Base-by-base conservation (phyloP, 768 basidiomycete genomes). In the Boletus huronensis region DNA sequence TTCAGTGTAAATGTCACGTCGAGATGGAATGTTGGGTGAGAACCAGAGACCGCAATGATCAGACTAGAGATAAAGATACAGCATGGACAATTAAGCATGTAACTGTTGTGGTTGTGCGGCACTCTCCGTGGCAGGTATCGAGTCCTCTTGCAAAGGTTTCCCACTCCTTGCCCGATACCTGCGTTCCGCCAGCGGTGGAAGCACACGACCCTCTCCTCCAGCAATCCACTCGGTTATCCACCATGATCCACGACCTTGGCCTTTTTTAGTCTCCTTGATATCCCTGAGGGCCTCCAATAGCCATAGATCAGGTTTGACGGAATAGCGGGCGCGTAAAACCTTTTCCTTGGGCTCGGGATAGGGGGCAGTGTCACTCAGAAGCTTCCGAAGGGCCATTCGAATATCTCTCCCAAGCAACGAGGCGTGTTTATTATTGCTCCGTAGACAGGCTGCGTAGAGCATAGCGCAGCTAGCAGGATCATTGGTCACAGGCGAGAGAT, bases 391-490 rank as follows among this genome's bases (percentile, higher is more conserved):
- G 16, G 74, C 69, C 1, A 75, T 70, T 17, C 80, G 64, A 32
- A 85, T 69, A 14, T 71, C 70, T 14, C 70, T 62, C 2, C 78
- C 80, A 19, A 83, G 68, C 16, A 68, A 50, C 32, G 66, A 55
- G 1, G 78, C 75, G 28, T 75, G 72, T n/a, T 68, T 61, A 3
- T 74, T 73, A 14, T 67, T 65, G 58, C 79, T 72, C 48, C 76
- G 76, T 59, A 79, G 74, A 67, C 82, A 86, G 8, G 83, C 82
- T 3, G 76, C 71, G 35, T 79, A 71, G 56, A 88, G 68, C 71
- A 87, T 77, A 4, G 85, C 73, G 43, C 79, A 82, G 11, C 79
- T 79, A 17, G 79, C 69, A 19, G 82, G 75, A 66, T 88, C 86
- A n/a, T 73, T 62, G 6, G 79, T 72, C 36, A 84, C 71, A 0